Conservation (phyloP, 2,329 filamentous ascomycete species). For the Botrytis tulipae region DNA sequence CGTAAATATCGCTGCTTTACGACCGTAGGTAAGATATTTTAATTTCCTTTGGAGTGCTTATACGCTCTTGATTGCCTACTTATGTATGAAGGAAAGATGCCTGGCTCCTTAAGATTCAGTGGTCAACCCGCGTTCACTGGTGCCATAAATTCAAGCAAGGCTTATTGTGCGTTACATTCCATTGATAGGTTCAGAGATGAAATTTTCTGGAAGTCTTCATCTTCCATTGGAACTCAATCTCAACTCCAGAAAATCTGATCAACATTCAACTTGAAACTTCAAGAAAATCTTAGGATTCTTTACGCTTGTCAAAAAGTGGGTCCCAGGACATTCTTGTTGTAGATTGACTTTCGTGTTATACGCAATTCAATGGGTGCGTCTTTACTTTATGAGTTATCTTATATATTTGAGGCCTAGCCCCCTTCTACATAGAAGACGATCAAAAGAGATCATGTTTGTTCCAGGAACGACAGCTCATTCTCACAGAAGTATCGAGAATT, state of each 20-base stretch:
- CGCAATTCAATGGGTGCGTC: neutral
- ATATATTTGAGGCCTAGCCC: accelerated
- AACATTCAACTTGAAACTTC: neutral
- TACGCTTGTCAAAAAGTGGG: neutral
- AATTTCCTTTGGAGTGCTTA: neutral
- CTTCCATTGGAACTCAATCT: accelerated
- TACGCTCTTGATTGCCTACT: too few relatives aligned
- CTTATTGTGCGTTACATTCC: neutral
- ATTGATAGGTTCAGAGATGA: accelerated
- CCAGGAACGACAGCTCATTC: neutral
- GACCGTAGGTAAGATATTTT: neutral
- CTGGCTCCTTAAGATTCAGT: neutral
- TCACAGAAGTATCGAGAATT: too few relatives aligned
- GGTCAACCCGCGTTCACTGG: too few relatives aligned
- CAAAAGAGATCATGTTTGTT: too few relatives aligned
- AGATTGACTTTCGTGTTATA: neutral
- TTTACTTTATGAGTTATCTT: neutral
- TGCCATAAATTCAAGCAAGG: neutral
- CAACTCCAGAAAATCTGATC: neutral
- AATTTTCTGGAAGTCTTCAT: accelerated
- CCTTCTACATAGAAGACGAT: too few relatives aligned
- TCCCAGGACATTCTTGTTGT: neutral
- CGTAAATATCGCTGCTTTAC: neutral
- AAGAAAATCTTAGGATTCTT: neutral
- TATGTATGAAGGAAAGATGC: neutral